Evolutionary conservation across 2,329 filamentous ascomycete genomes (phyloP).

Genomic region (Phaeophleospora eucalypticola): DNA sequence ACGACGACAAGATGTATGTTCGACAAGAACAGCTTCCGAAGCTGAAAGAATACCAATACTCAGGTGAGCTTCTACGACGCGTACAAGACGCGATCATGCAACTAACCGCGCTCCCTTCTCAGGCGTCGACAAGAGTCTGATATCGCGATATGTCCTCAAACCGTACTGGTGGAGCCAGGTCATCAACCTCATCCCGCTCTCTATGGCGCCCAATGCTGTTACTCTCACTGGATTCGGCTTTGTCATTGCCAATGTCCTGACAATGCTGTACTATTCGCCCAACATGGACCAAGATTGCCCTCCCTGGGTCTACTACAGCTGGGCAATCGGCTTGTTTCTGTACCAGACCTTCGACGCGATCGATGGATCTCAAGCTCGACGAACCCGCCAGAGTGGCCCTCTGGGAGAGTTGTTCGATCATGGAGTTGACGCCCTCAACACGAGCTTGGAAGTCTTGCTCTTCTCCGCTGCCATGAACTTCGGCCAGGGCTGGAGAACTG

Average conservation of each 20-base stretch:
- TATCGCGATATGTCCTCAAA: conserved; percentile 91
- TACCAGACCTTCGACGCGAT: conserved; percentile 99
- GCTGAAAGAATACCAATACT: conserved; percentile 92
- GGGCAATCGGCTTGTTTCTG: conserved; percentile 83
- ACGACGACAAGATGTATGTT: conserved; percentile 69
- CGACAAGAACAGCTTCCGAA: conserved; percentile 84
- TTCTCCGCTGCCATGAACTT: conserved; percentile 92
- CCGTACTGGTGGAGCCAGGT: conserved; percentile 95
- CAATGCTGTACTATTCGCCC: conserved; percentile 94
- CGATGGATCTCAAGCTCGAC: conserved; percentile 87
- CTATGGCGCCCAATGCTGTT: conserved; percentile 77
- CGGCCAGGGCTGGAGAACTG: conserved; percentile 85
- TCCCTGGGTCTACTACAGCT: conserved; percentile 89
- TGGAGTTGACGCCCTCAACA: conserved; percentile 94
- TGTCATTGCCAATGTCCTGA: conserved; percentile 82
- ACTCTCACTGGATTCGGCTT: conserved; percentile 89
- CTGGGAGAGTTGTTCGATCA: conserved; percentile 97
- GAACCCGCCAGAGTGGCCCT: conserved; percentile 87
- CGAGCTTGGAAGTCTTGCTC: conserved; percentile 84
- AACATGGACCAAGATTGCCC: conserved; percentile 90
- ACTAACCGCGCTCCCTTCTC: not conserved
- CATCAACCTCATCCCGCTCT: conserved; percentile 91
- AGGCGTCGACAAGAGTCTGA: conserved; percentile 80
- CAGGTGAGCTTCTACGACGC: conserved; percentile 17
- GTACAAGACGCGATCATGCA: not conserved